Base-by-base conservation (phyloP, 1,284 basidiomycete species). In the Spongispora temasekensis region DNA sequence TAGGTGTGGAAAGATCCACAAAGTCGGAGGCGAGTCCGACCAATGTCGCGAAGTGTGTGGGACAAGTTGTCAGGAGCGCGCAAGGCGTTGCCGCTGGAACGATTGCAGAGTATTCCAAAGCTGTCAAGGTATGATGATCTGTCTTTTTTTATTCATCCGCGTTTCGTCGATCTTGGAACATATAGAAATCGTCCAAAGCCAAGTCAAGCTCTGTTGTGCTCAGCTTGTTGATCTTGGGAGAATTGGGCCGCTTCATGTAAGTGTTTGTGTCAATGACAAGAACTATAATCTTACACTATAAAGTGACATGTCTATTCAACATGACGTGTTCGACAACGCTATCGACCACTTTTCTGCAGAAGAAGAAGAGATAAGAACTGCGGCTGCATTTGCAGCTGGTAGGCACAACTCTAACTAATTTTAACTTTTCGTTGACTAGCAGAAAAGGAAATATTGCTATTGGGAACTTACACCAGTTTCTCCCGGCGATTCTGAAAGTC, bases 301-400 rank as follows among this genome's bases (percentile, higher is more conserved):
- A 34, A 96, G 93, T 65, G 94, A 97, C 69, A 89, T 97, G 83
- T 88, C 89, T 1, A 80, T 81, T 34, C 89, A 94, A 71, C 79
- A 82, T 44, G 88, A 90, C 10, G 81, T 95, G 21, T 96, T 97
- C 75, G 77, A 81, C 30, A 81, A 84, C 57, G 83, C 91, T 1
- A 85, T 97, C 53, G 82, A 86, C 19, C 85, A 87, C 66, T 95
- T 97, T 71, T 77, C 81, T 9, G 82, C 88, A 3, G 85, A 90
- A 34, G 88, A 90, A 64, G 93, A 97, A 71, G 93, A 95, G 56
- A 82, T 95, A 25, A 83, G 93, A 52, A 87, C 90, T 51, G 92
- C 95, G 44, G 95, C 95, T 48, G 93, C 95, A 0, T 97, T 97
- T 69, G 93, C 95, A 51, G 92, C 93, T 42, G 94, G 93, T 89